Base-by-base conservation (phyloP, 371 early-diverging fungal species). In the Quaeritorhiza haematococci region DNA sequence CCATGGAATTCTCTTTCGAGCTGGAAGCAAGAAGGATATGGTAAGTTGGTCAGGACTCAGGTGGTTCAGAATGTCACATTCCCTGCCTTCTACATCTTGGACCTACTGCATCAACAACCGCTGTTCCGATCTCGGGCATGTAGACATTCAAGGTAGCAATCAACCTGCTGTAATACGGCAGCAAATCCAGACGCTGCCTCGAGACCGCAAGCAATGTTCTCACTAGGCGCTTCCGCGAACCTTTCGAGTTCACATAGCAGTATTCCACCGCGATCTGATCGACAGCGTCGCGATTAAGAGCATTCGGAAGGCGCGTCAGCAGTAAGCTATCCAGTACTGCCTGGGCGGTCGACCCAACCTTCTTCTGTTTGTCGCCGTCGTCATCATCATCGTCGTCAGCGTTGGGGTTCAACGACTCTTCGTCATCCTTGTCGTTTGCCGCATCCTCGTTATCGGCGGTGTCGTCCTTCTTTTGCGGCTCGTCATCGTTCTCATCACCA, bases 181-280 rank as follows among this genome's bases (percentile, higher is more conserved):
- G 64, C 5, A 96, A 66, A 56, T 93, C 96, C 19, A 87, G 66
- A 28, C 96, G 81, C 35, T 83, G 79, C 6, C 92, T 79, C 26
- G 92, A 89, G 2, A 96, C 90, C 32, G 79, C 83, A 0, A 88
- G 57, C 19, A 98, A 69, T 1, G 55, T 41, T 58, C 84, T 82
- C 15, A 88, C 76, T 3, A 97, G 74, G 42, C 82, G 77, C n/a
- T 83, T 87, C 33, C 94, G 80, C 19, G 87, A 79, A 19, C 73
- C 68, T 58, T 91, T 92, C 45, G 81, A 84, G 71, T 94, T 95
- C 19, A 91, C 63, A 64, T 84, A 93, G 64, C 94, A 93, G 71
- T 96, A 95, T 42, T 96, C 92, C 15, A 94, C 86, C 0, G 97
- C 95, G 1, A 87, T 73, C 61, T 88, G 82, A 71, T 98, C 96